Conservation (phyloP, 83 land plant genomes). For the Diphasiastrum complanatum region DNA sequence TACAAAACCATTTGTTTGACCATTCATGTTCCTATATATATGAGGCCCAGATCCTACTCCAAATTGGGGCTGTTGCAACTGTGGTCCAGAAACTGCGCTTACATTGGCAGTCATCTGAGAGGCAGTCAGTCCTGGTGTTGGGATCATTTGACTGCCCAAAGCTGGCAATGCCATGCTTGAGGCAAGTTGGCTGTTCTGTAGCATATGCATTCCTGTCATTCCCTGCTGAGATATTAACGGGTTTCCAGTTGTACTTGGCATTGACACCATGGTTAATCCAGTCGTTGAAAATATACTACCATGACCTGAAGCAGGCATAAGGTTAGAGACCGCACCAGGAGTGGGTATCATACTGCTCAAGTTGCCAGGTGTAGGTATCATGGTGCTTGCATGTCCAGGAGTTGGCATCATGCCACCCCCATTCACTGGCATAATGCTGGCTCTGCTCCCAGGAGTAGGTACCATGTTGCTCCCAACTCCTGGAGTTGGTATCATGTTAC, state of each 20-base stretch:
- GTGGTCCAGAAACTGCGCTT: constrained; percentile 30
- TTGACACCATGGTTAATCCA: constrained; percentile 32
- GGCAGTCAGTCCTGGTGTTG: constrained; percentile 56
- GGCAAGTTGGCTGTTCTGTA: constrained; percentile 19
- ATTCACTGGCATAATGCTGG: constrained; percentile 14
- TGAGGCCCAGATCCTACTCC: constrained; percentile 14
- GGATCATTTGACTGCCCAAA: constrained; percentile 25
- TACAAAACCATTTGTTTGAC: constrained; percentile 42
- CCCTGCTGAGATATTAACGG: constrained; percentile 21
- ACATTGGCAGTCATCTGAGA: constrained; percentile 23
- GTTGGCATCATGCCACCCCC: constrained; percentile 32
- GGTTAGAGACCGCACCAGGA: constrained; percentile 6
- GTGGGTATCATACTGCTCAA: constrained; percentile 4
- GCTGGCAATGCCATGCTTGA: constrained; percentile 29
- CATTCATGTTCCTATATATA: constrained; percentile 25
- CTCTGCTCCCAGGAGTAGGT: constrained; percentile 22
- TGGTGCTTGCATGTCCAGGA: constrained; percentile 18
- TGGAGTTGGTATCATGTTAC: constrained; percentile 26
- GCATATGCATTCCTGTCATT: constrained; percentile 18
- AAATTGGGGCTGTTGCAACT: constrained; percentile 23
- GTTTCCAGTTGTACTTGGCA: constrained; percentile 25
- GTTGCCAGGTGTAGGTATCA: constrained; percentile 27
- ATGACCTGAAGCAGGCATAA: constrained; percentile 27
- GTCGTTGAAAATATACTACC: constrained; percentile 8
- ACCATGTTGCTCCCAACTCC: constrained; percentile 13